Base-by-base conservation (phyloP, 1,139 yeast genomes). In the Suhomyces maxii region DNA sequence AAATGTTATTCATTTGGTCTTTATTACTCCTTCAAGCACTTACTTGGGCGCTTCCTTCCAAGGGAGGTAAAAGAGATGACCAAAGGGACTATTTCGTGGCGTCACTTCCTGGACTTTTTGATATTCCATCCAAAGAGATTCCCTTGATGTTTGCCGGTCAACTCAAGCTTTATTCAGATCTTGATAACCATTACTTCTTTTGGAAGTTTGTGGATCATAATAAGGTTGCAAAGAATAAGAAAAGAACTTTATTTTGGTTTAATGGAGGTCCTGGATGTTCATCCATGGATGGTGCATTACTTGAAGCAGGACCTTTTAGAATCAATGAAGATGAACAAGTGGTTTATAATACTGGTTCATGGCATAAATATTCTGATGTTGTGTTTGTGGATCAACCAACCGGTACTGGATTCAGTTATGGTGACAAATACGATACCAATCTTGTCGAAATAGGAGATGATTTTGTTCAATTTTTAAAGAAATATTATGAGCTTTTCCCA, bases 211-310 rank as follows among this genome's bases (percentile, higher is more conserved):
- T 50, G 13, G 79, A 74, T 56, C 40, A 43, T 14, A 53, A 60
- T 3, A 64, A 73, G 37, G 46, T 60, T 8, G 64, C 66, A 0
- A 67, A 63, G 40, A 65, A 67, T 36, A 51, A 54, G 26, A 60
- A 73, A 37, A 71, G 79, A 31, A 71, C 88, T 14, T 73, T 84
- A 7, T 76, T 90, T 49, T 93, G 99, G 99, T 76, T 93, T 30
- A 93, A 95, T 64, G 99, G 99, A 37, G 96, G 96, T 0, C 96
- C 96, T 0, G 99, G 99, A 0, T 93, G 99, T 64, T 89, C 97
- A 3, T 89, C 97, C 0, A 83, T 93, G 95, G 99, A 93, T 66
- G 99, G 99, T 3, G 97, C 97, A 0, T 64, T 93, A 52, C 82
- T 93, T 81, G 99, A 95, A 64, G 69, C 84, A 2, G 99, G 99